phyloP scores from a whole-genome alignment of 2,329 filamentous ascomycete species.

The Sphaerostilbella broomeana region DNA sequence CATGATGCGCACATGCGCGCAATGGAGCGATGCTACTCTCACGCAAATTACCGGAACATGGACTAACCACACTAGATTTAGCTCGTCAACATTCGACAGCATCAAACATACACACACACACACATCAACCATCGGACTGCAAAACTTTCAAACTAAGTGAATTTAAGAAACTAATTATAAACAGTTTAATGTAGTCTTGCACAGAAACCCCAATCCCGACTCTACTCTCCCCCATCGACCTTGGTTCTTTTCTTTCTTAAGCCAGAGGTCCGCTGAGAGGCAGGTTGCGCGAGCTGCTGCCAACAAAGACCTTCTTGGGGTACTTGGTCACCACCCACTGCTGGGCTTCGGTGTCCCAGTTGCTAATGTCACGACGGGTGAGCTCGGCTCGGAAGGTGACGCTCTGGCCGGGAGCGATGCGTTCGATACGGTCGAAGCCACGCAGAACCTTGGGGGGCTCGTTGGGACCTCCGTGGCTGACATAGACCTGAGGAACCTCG shows the following conservation, averaged over 20 bases:
- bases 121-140: too few species aligned
- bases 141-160: too few species aligned
- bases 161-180: too few species aligned
- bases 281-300: slow-evolving; percentile 49
- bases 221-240: background rate
- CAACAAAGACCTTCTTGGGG: slow-evolving; percentile 49
- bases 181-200: too few species aligned
- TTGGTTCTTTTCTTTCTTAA: too few species aligned
- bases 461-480: slow-evolving; percentile 70
- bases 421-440: slow-evolving; percentile 68
- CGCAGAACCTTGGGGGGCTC: slow-evolving; percentile 64
- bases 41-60: too few species aligned
- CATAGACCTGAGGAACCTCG: slow-evolving; percentile 70
- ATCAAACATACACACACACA: background rate
- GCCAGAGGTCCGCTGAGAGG: slow-evolving; percentile 29
- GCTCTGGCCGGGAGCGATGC: slow-evolving; percentile 62
- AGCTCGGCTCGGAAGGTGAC: slow-evolving; percentile 61
- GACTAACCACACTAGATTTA: too few species aligned
- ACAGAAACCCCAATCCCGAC: slow-evolving; percentile 3
- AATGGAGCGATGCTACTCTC: too few species aligned
- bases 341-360: slow-evolving; percentile 75
- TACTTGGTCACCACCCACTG: slow-evolving; percentile 66
- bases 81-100: too few species aligned
- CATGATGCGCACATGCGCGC: too few species aligned
- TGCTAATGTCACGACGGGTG: slow-evolving; percentile 74